These are phyloP conservation scores for Malassezia japonica DNA, from an alignment of 1,284 basidiomycete species.

Conservation along the genomic window DNA sequence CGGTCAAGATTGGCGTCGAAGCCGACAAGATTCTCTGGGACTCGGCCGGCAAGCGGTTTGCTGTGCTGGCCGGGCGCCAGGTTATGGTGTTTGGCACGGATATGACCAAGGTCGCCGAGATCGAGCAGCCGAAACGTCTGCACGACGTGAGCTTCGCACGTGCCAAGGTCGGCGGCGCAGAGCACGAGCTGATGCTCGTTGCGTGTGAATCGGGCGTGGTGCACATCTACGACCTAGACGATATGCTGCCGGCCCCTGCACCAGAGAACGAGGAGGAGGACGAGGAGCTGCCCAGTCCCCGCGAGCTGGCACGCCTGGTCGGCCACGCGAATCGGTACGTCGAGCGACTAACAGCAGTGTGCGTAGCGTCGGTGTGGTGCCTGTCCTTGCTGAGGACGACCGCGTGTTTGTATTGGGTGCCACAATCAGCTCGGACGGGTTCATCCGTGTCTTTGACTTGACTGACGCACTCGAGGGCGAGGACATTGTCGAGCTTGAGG, in stretches of 20 bases:
- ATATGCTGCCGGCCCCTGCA: conserved; percentile 3
- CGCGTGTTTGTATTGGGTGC: conserved; percentile 16
- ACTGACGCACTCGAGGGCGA: not conserved
- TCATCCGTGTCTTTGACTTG: conserved; percentile 40
- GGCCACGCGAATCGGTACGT: conserved; percentile 43
- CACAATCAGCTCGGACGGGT: conserved; percentile 45
- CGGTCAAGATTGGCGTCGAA: conserved; percentile 57
- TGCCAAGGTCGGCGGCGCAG: conserved; percentile 6
- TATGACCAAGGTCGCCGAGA: conserved; percentile 36
- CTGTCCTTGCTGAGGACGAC: not conserved
- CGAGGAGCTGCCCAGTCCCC: conserved; percentile 15
- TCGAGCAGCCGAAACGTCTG: conserved; percentile 27
- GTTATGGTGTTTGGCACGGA: conserved; percentile 35
- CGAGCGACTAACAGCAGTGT: conserved; percentile 3
- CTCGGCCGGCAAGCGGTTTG: conserved; percentile 28
- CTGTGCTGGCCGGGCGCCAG: conserved; percentile 28
- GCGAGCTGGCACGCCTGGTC: conserved; percentile 29
- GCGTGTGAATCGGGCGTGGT: conserved; percentile 26
- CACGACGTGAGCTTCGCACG: conserved; percentile 33
- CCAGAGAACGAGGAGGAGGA: conserved; percentile 13
- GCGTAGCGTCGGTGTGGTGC: not conserved
- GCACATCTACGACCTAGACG: conserved; percentile 31
- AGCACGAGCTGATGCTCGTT: conserved; percentile 34
- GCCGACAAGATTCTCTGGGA: conserved; percentile 36
- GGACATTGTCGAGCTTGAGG: conserved; percentile 15